Evolutionary conservation across 768 basidiomycete genomes (phyloP).

Genomic region (Boletus bicolor): DNA sequence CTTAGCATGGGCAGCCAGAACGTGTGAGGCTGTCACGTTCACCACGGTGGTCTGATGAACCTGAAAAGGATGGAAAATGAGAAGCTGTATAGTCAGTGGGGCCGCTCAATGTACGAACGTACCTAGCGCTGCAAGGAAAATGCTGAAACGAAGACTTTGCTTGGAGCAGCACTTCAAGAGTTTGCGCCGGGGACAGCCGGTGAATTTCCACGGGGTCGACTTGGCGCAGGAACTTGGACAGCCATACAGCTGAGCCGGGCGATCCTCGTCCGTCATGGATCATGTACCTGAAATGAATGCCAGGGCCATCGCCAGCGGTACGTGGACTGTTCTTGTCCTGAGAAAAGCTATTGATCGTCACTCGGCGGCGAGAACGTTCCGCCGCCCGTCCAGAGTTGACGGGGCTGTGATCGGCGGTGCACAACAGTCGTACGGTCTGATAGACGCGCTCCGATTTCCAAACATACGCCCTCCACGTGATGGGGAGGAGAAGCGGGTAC

Average conservation of each 20-base stretch:
- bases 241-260: not conserved
- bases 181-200: constrained; percentile 13
- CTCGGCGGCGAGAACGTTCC: not conserved
- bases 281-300: not conserved
- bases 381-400: not conserved
- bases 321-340: not conserved
- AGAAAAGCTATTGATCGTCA: too few species aligned
- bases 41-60: constrained; percentile 34
- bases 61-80: not conserved
- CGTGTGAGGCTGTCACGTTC: constrained; percentile 33
- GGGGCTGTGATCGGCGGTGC: constrained; percentile 22
- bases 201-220: constrained; percentile 10
- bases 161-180: not conserved
- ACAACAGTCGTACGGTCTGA: constrained; percentile 7
- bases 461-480: not conserved
- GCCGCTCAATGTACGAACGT: not conserved
- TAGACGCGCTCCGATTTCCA: constrained; percentile 9
- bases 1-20: constrained; percentile 72
- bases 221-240: not conserved
- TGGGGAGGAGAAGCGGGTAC: not conserved
- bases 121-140: constrained; percentile 6
- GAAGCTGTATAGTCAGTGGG: not conserved
- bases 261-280: not conserved
- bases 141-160: not conserved
- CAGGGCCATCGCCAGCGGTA: not conserved